A percentile compares a stretch with the other conserved stretches of the same genome.
phyloP scores from a whole-genome alignment of 805 yeast genomes.

The Kockiozyma suomiensis region DNA sequence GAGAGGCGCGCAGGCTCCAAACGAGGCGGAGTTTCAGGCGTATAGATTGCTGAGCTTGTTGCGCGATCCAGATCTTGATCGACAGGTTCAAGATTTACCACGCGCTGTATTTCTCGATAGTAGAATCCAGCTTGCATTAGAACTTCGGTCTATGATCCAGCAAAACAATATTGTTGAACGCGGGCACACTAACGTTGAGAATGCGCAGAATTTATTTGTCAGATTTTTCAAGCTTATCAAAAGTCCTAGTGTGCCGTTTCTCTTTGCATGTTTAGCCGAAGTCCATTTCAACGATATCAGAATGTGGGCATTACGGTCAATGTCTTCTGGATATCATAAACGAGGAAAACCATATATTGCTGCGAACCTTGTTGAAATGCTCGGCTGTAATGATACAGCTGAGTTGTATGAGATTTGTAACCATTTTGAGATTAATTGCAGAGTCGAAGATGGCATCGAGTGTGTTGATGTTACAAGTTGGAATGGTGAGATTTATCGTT shows the following conservation, averaged over 20 bases:
- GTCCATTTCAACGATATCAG: slow-evolving; percentile 78
- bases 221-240: slow-evolving; percentile 64
- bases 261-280: slow-evolving; percentile 75
- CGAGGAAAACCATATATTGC: slow-evolving; percentile 68
- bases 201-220: slow-evolving; percentile 61
- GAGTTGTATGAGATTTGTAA: slow-evolving; percentile 60
- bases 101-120: slow-evolving; percentile 53
- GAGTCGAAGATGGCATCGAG: slow-evolving; percentile 42
- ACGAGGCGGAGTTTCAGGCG: slow-evolving; percentile 92
- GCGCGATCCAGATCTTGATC: slow-evolving; percentile 81
- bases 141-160: slow-evolving; percentile 65
- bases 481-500: slow-evolving; percentile 39
- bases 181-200: slow-evolving; percentile 56
- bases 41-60: slow-evolving; percentile 79
- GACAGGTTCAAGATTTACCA: slow-evolving; percentile 73
- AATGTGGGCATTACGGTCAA: slow-evolving; percentile 67
- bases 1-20: slow-evolving; percentile 67
- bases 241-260: slow-evolving; percentile 58
- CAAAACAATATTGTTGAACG: slow-evolving; percentile 55
- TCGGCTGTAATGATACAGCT: slow-evolving; percentile 68
- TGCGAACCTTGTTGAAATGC: slow-evolving; percentile 49
- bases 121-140: slow-evolving; percentile 69
- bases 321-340: slow-evolving; percentile 56
- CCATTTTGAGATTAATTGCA: slow-evolving; percentile 60
- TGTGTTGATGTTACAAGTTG: slow-evolving; percentile 51